These are phyloP conservation scores for Suillus ampliporus DNA, from an alignment of 768 basidiomycete species.

Conservation along the genomic window DNA sequence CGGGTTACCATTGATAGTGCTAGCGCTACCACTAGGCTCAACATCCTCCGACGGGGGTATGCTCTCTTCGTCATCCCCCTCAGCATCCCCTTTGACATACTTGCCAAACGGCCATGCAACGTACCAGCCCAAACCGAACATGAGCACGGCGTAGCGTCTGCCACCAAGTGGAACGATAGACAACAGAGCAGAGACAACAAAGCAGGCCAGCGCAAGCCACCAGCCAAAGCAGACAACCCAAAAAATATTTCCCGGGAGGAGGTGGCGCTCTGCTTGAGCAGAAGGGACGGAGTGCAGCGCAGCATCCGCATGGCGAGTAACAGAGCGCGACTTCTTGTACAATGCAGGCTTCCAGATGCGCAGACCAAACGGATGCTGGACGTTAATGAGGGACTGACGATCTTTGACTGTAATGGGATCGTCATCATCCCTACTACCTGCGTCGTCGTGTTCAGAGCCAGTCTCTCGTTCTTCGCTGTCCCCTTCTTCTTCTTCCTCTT, in stretches of 20 bases:
- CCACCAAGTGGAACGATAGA: conserved; percentile 82
- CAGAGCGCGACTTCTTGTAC: conserved; percentile 96
- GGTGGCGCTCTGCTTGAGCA: conserved; percentile 90
- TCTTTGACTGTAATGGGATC: conserved; percentile 94
- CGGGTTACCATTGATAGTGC: conserved; percentile 33
- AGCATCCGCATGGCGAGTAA: conserved; percentile 95
- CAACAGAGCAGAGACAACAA: conserved; percentile 69
- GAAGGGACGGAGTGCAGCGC: conserved; percentile 93
- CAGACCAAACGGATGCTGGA: conserved; percentile 98
- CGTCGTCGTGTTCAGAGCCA: conserved; percentile 15
- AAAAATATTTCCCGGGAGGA: conserved; percentile 92
- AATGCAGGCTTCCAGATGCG: conserved; percentile 99
- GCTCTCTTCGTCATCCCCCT: conserved; percentile 49
- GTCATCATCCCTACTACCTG: conserved; percentile 50
- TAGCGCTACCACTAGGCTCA: conserved; percentile 24
- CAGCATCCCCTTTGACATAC: conserved; percentile 87
- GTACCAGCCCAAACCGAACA: conserved; percentile 96
- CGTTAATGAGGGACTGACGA: conserved; percentile 97
- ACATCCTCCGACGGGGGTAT: conserved; percentile 40
- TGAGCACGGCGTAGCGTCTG: conserved; percentile 78
- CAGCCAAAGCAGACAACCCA: conserved; percentile 92
- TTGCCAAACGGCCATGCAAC: conserved; percentile 98
- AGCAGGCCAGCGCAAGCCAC: conserved; percentile 84
- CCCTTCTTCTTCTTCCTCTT: conserved; percentile 46
- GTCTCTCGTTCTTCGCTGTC: conserved; percentile 36